These are phyloP conservation scores for Xylaria polymorpha DNA, from an alignment of 2,329 filamentous ascomycete genomes.

Conservation along the genomic window DNA sequence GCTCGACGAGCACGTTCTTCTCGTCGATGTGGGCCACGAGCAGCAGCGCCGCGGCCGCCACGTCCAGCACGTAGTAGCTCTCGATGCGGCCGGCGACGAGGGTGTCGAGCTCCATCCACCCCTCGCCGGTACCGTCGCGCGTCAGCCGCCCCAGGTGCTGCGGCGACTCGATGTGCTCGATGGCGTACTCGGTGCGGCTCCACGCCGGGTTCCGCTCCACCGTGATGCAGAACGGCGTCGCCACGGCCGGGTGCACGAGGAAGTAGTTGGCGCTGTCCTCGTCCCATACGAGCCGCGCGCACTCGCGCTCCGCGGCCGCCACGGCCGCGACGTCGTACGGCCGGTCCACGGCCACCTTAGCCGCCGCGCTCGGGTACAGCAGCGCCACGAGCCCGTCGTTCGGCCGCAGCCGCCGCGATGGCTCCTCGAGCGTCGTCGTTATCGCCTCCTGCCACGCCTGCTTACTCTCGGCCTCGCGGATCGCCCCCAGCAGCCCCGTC, in stretches of 20 bases:
- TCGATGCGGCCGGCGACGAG: slow-evolving; percentile 69
- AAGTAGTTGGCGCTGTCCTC: slow-evolving; percentile 69
- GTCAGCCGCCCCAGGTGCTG: slow-evolving; percentile 70
- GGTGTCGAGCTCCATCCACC: slow-evolving; percentile 72
- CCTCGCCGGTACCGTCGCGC: slow-evolving; percentile 68
- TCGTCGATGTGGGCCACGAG: slow-evolving; percentile 69
- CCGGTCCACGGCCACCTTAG: slow-evolving; percentile 70
- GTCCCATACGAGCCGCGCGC: slow-evolving; percentile 78
- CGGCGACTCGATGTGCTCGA: slow-evolving; percentile 73
- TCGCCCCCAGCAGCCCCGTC: slow-evolving; percentile 48
- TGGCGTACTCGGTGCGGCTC: slow-evolving; percentile 71
- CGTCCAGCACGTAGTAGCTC: slow-evolving; percentile 71
- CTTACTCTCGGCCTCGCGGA: slow-evolving; percentile 51
- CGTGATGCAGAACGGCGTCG: slow-evolving; percentile 71
- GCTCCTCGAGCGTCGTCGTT: slow-evolving; percentile 67
- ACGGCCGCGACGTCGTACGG: slow-evolving; percentile 69
- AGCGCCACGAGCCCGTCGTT: slow-evolving; percentile 74
- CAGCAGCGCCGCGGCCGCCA: slow-evolving; percentile 69
- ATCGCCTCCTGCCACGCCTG: slow-evolving; percentile 70
- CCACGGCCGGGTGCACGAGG: slow-evolving; percentile 71
- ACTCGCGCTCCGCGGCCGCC: slow-evolving; percentile 74
- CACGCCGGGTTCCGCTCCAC: slow-evolving; percentile 69
- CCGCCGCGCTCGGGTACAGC: slow-evolving; percentile 74
- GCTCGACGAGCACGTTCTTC: slow-evolving; percentile 61
- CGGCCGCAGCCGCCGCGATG: slow-evolving; percentile 63